Conservation (phyloP, 345 rosid species). For the Stellera chamaejasme region DNA sequence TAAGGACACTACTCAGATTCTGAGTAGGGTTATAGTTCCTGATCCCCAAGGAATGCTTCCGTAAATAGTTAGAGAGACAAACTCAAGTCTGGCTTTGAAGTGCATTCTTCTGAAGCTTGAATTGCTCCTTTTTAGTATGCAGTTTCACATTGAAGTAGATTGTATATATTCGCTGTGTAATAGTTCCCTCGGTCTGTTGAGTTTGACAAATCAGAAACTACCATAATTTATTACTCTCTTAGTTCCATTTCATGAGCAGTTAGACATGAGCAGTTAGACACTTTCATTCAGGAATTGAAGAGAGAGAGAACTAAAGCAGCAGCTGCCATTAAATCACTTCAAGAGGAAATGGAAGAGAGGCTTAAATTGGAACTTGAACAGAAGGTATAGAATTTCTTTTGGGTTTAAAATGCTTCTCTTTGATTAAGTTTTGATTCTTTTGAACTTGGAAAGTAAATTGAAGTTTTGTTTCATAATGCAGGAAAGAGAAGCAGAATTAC, state of each 20-base stretch:
- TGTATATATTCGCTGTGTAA: too few species aligned
- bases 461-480: conserved; percentile 20
- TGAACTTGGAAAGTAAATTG: conserved; percentile 15
- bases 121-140: too few species aligned
- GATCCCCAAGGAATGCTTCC: too few species aligned
- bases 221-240: conserved; percentile 8
- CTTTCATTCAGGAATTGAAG: conserved; percentile 66
- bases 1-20: too few species aligned
- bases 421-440: conserved; percentile 3
- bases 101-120: too few species aligned
- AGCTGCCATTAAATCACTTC: conserved; percentile 64
- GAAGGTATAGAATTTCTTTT: conserved; percentile 39
- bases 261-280: conserved; percentile 1
- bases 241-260: conserved; percentile 9
- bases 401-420: conserved; percentile 2
- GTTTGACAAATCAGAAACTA: not conserved
- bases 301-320: conserved; percentile 88
- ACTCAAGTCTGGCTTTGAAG: too few species aligned
- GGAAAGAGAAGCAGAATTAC: conserved; percentile 67
- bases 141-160: too few species aligned
- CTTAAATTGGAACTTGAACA: conserved; percentile 69
- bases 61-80: too few species aligned
- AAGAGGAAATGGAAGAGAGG: conserved; percentile 83
- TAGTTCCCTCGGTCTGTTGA: too few species aligned
- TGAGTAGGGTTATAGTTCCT: too few species aligned